Conservation (phyloP, 805 yeast species). For the Priceomyces fermenticarens region DNA sequence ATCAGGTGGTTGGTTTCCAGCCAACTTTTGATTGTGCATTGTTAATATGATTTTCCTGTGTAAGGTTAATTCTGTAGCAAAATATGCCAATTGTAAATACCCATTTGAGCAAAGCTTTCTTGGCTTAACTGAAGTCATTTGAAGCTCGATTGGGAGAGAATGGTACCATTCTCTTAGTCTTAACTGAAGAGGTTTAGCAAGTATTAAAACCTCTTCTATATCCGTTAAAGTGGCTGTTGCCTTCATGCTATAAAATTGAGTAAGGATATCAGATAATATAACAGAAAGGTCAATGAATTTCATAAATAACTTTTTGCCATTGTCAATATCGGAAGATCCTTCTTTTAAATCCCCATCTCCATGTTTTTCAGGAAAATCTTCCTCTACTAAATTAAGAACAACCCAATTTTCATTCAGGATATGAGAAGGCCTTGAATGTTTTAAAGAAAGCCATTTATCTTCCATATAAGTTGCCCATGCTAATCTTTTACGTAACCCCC, state of each 20-base stretch:
- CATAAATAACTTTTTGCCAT: conserved; percentile 67
- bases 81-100: conserved; percentile 76
- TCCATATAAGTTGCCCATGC: conserved; percentile 96
- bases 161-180: conserved; percentile 75
- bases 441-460: conserved; percentile 85
- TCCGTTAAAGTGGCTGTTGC: conserved; percentile 56
- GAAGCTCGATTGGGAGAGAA: conserved; percentile 60
- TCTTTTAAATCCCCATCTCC: conserved; percentile 49
- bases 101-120: conserved; percentile 72
- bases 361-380: conserved; percentile 77
- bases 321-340: conserved; percentile 66
- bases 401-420: conserved; percentile 75
- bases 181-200: conserved; percentile 80
- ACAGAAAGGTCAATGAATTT: conserved; percentile 63
- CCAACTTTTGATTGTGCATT: conserved; percentile 35
- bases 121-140: conserved; percentile 58
- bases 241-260: conserved; percentile 66
- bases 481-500: conserved; percentile 78
- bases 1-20: conserved; percentile 31
- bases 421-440: conserved; percentile 84
- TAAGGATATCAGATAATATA: conserved; percentile 69
- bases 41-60: conserved; percentile 73
- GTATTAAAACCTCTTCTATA: conserved; percentile 64
- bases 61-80: conserved; percentile 83
- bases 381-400: conserved; percentile 62